Base-by-base conservation (phyloP, 768 basidiomycete genomes). In the Galerina marginata region DNA sequence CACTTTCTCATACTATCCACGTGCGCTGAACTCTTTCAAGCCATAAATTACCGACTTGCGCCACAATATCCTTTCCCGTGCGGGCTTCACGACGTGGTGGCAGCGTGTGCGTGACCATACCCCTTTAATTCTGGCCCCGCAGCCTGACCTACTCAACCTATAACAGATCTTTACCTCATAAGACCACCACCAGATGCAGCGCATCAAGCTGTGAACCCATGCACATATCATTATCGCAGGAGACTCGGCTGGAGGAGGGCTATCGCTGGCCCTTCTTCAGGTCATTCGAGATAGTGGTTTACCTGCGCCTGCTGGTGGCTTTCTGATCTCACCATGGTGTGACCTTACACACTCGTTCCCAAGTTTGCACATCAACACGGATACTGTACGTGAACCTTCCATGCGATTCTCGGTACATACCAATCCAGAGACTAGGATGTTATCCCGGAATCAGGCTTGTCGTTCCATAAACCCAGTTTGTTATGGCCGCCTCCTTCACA, bases 51-150 rank as follows among this genome's bases (percentile, higher is more conserved):
- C 68, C 84, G 91, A 40, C 84, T 96, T n/a, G 91, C 96, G 12
- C 96, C 96, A 0, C 96, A 98, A 74, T 99, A 96, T 67, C 96
- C 96, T 1, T 98, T 97, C 71, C 96, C 96, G 12, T 94, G 93
- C 64, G 93, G 90, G 1, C 75, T 98, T 6, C 95, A 97, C 67
- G 96, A 99, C 72, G 78, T 88, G 37, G 69, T 99, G 10, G 92
- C 96, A 2, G 89, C 95, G 7, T 99, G 92, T 93, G 66, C 65
- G 87, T 72, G 36, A 11, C 29, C 36, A 16, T 20, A 26, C 40
- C 15, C 29, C 20, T 42, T 9, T 9, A 44, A 11, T 1, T 36
- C 7, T 29, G 44, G 10, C 11, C 16, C 40, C n/a, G 14, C 14
- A 3, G 9, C 39, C 42, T 50, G 15, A 43, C 61, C 57, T 15